Percentiles rank a stretch among this genome's conserved stretches.
phyloP scores from a whole-genome alignment of 1,284 basidiomycete species.

The Sporisorium reilianum region DNA sequence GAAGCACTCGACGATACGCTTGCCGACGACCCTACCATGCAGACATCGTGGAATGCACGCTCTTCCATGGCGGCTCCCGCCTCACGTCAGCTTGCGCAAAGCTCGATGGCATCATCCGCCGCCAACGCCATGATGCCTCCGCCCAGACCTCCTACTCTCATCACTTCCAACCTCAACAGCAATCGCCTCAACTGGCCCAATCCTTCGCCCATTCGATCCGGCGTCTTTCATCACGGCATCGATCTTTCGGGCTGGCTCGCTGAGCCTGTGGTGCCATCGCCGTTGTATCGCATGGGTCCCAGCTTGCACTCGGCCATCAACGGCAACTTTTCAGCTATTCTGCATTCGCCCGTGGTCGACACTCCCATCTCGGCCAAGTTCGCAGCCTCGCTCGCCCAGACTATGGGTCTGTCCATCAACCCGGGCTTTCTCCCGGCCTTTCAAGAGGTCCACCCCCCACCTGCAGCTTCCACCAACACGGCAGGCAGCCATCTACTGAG shows the following conservation, averaged over 20 bases:
- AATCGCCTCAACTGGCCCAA: slow-evolving; percentile 36
- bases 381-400: slow-evolving; percentile 45
- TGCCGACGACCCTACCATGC: slow-evolving; percentile 13
- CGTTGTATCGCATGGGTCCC: slow-evolving; percentile 63
- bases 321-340: slow-evolving; percentile 39
- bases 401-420: slow-evolving; percentile 37
- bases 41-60: slow-evolving; percentile 23
- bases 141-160: slow-evolving; percentile 35
- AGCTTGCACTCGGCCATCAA: slow-evolving; percentile 48
- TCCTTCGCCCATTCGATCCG: slow-evolving; percentile 39
- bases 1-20: slow-evolving; percentile 21
- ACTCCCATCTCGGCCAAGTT: slow-evolving; percentile 49
- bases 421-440: slow-evolving; percentile 24
- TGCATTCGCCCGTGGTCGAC: slow-evolving; percentile 39
- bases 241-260: slow-evolving; percentile 67
- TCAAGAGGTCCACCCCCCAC: slow-evolving; percentile 13
- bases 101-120: slow-evolving; percentile 1
- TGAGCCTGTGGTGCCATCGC: slow-evolving; percentile 66
- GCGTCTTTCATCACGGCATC: slow-evolving; percentile 32
- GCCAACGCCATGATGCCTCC: slow-evolving; percentile 40
- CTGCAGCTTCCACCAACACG: background rate
- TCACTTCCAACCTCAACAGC: slow-evolving; percentile 48
- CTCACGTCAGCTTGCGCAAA: slow-evolving; percentile 16
- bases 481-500: slow-evolving; percentile 19
- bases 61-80: slow-evolving; percentile 11